These are phyloP conservation scores for Aspergillus transmontanensis DNA, from an alignment of 2,329 filamentous ascomycete species.

Conservation along the genomic window DNA sequence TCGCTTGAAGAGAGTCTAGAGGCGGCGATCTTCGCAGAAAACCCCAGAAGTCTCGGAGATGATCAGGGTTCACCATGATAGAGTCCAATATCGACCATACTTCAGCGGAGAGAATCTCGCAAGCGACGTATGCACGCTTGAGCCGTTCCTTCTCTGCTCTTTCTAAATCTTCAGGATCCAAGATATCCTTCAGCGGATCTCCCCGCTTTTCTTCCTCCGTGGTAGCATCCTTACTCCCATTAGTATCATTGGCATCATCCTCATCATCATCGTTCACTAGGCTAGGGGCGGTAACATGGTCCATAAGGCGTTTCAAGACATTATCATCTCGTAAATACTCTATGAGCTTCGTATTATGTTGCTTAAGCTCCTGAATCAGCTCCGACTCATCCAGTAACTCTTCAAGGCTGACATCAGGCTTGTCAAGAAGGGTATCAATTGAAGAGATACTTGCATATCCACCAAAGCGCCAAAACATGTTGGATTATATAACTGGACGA, in stretches of 20 bases:
- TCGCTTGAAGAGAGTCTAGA: conserved; percentile 88
- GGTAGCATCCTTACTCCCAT: conserved; percentile 31
- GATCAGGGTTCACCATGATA: conserved; percentile 77
- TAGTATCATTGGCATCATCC: conserved; percentile 42
- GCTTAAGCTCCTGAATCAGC: conserved; percentile 94
- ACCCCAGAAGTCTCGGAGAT: conserved; percentile 84
- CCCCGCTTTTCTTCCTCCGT: conserved; percentile 42
- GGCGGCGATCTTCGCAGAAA: conserved; percentile 84
- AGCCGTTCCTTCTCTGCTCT: conserved; percentile 88
- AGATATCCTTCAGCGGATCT: conserved; percentile 36
- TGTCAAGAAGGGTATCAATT: conserved; percentile 95
- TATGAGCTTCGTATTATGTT: conserved; percentile 96
- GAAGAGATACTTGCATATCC: conserved; percentile 97
- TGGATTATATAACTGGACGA: conserved; percentile 51
- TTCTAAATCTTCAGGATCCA: conserved; percentile 55
- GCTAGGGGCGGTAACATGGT: conserved; percentile 83
- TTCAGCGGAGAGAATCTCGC: conserved; percentile 91
- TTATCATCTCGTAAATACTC: conserved; percentile 90
- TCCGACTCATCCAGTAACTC: conserved; percentile 95
- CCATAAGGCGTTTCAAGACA: conserved; percentile 79
- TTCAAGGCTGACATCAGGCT: conserved; percentile 89
- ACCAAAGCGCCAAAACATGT: conserved; percentile 99
- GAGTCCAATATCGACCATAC: conserved; percentile 97
- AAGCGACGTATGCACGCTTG: conserved; percentile 90
- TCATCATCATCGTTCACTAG: conserved; percentile 55